Percentiles rank a stretch among this genome's conserved stretches.
Conservation (phyloP, 1,284 basidiomycete genomes). For the Ceratobasidium sp. region DNA sequence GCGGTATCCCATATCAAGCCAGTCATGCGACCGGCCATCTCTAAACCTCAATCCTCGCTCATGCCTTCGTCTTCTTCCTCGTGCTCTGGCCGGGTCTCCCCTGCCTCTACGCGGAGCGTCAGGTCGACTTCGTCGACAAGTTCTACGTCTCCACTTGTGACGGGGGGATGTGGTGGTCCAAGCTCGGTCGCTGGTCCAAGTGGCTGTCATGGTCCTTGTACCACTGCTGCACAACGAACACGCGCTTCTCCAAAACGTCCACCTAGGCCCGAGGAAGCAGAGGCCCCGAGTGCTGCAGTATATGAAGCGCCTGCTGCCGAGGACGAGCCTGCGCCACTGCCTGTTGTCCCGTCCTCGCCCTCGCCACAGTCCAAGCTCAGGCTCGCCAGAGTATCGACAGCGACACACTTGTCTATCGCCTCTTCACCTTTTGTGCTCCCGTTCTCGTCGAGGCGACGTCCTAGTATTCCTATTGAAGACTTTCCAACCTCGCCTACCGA, state of each 20-base stretch:
- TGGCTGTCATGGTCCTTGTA: background rate
- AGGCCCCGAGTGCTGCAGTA: background rate
- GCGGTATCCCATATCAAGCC: background rate
- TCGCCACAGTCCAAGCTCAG: slow-evolving; percentile 5
- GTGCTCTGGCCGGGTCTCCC: slow-evolving; percentile 18
- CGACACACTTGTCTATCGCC: slow-evolving; percentile 28
- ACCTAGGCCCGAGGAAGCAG: slow-evolving; percentile 22
- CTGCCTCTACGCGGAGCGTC: slow-evolving; percentile 18
- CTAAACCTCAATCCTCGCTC: background rate
- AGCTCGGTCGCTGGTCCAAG: slow-evolving; percentile 13
- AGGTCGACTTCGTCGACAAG: background rate
- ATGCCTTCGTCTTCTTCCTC: slow-evolving; percentile 5
- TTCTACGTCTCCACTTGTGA: background rate
- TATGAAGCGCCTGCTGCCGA: background rate
- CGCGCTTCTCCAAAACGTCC: slow-evolving; percentile 22
- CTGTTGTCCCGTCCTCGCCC: background rate
- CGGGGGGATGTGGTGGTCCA: slow-evolving; percentile 10
- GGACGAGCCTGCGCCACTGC: slow-evolving; percentile 2
- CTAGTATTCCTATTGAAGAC: slow-evolving; percentile 34
- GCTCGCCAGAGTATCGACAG: slow-evolving; percentile 19
- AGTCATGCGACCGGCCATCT: slow-evolving; percentile 3
- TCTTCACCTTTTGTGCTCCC: slow-evolving; percentile 6
- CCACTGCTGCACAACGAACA: background rate
- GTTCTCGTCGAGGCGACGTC: slow-evolving; percentile 28
- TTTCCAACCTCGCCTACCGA: slow-evolving; percentile 31